Base-by-base conservation (phyloP, 805 yeast species). In the Hanseniaspora taiwanica region DNA sequence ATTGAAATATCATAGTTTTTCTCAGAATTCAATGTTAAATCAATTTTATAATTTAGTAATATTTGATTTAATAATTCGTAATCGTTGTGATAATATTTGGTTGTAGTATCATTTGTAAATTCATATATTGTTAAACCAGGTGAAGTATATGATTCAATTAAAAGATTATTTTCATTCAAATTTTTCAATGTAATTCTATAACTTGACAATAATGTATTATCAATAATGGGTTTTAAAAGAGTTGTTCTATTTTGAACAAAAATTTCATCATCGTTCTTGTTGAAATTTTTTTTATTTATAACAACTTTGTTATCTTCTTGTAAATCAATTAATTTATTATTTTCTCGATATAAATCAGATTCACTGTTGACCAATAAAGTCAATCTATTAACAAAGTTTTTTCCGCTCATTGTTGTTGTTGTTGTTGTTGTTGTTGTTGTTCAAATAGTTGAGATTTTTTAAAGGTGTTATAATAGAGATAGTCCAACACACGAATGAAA, bases 271-370 rank as follows among this genome's bases (percentile, higher is more conserved):
- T 29, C 33, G 4, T 10, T 18, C n/a, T 16, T 18, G 4, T n/a
- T 14, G 3, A 29, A n/a, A 29, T 29, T 29, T 16, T 29, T 18
- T 16, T 61, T 61, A 21, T 51, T 47, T 13, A 58, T 33, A 29
- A 48, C 53, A 4, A 51, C 45, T 25, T 55, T 56, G 14, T 23
- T 12, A 1, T 38, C 42, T 38, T 54, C 56, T 14, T 40, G 24
- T 2, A 50, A 39, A 25, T 56, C 62, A 3, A 48, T 39, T 27
- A 48, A 13, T 29, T 29, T 18, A n/a, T 29, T 16, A 8, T 29
- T n/a, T 16, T 29, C 18, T n/a, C 14, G 13, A 8, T 29, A 29
- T 16, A 29, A 29, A 16, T 29, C 33, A 4, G 4, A 9, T 29
- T 29, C 14, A 16, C 33, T 29, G 18, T 29, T 29, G 18, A 29